Evolutionary conservation across 2,329 filamentous ascomycete species (phyloP), one percentile per base, ranked within the genome.

Genomic region (Calonectria hongkongensis): DNA sequence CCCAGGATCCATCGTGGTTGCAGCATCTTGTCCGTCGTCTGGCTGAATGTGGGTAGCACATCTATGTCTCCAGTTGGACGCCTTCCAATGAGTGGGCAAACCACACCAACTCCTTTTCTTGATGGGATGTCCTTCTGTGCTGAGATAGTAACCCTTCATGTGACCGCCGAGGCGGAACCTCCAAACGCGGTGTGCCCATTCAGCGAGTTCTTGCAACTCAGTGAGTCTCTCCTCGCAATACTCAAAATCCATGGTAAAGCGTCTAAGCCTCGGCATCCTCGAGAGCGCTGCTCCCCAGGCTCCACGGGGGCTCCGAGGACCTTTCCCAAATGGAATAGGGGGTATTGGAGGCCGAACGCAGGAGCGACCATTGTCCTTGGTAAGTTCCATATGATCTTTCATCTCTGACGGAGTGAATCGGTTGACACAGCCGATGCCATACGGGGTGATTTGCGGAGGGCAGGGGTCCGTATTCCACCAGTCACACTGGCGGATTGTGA

Each of bases 181-280:
- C 73, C 73, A 75, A 28, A 73, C 73, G 7, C 68, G 68, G n/a
- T 75, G 73, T 4, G 71, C 73, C 73, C 73, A 73, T 54, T 73
- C 54, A 4, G 68, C 60, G 8, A 73, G 60, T 8, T 69, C 47
- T 25, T 63, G 33, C 12, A 73, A 47, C 28, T 9, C 41, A 7
- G 45, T 2, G 4, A 73, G 68, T 5, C 43, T 51, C 9, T 71
- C 41, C 9, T 75, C 73, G 18, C 39, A 69, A 16, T 73, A 47
- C 25, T 75, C 73, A 43, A 75, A 71, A 25, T 65, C 62, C 30
- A 75, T 69, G 3, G 60, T 65, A 30, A 73, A 64, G 48, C 71
- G 68, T n/a, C 27, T 33, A 1, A 75, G 47, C n/a, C 70, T 68
- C 2, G 73, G 71, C 8, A 73, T 62, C 65, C 16, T 51, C 8